Evolutionary conservation across 2,329 filamentous ascomycete genomes (phyloP), one percentile per base, ranked within the genome.

Genomic region (Thyridium curvatum): DNA sequence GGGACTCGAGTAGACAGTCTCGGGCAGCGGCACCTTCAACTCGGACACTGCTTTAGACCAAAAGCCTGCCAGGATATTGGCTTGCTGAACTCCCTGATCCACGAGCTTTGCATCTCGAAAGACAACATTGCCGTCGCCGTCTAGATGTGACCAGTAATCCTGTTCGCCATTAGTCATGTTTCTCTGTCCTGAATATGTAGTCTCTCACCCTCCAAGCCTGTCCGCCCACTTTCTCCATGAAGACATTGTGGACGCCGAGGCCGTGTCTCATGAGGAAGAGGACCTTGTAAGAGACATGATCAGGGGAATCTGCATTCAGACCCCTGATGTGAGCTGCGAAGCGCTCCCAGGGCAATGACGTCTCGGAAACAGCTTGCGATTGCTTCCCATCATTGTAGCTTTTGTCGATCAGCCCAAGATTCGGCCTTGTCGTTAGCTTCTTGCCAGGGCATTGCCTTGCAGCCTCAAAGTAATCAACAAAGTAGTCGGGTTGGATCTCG

Each of bases 181-280:
- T n/a, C n/a, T n/a, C n/a, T n/a, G 10, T 18, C 16, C 42, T 46
- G 26, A 17, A n/a, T 34, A 13, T 9, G 13, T 8, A 7, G 13
- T 6, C 12, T 50, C 59, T 42, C 45, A 65, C 64, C 52, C 80
- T 71, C 76, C 77, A 81, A 10, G 64, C 70, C 4, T 65, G 62
- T 0, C 68, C 75, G 31, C 75, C 76, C 41, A 77, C 78, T 46
- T 68, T 71, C n/a, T 64, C 59, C 46, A 77, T 70, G 39, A 72
- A 73, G 38, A 59, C 58, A 41, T 69, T 68, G 35, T 69, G 63
- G 38, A 52, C 60, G 17, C 76, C 77, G 47, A 76, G 61, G 12
- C 77, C 77, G 49, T 81, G 77, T 12, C 77, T 67, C 16, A 71
- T 76, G 41, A 79, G 58, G 43, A 61, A 66, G 10, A 79, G 43